Conservation (phyloP, 2,329 filamentous ascomycete species). For the Fusarium palustre region DNA sequence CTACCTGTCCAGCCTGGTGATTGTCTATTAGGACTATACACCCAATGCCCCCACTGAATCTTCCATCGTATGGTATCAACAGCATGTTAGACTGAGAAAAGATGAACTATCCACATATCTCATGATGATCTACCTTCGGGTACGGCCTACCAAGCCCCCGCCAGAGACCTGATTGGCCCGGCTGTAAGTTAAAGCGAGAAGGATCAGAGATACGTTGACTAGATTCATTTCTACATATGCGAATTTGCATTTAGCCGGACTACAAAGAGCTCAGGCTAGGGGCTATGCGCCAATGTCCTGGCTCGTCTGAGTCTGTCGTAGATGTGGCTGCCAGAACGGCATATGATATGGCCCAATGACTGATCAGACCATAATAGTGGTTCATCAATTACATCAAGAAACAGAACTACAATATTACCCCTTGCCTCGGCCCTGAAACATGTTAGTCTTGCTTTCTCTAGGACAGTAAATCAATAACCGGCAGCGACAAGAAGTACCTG, state of each 20-base stretch:
- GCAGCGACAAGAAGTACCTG: neutral
- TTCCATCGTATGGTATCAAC: neutral
- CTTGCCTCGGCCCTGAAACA: neutral
- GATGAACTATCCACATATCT: neutral
- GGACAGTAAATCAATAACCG: slow-evolving; percentile 14
- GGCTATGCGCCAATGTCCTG: neutral
- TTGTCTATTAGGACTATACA: neutral
- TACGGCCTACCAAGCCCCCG: slow-evolving; percentile 7
- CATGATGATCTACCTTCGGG: slow-evolving; percentile 14
- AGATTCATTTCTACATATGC: neutral
- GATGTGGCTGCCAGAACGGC: slow-evolving; percentile 10
- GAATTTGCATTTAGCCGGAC: slow-evolving; percentile 27
- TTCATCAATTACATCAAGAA: slow-evolving; percentile 9
- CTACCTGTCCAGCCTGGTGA: no score
- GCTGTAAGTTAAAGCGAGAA: slow-evolving; percentile 12
- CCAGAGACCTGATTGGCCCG: slow-evolving; percentile 27
- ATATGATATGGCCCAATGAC: slow-evolving; percentile 4
- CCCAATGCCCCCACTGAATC: neutral
- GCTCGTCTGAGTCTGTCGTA: neutral
- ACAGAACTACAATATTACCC: no score
- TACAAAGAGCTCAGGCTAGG: neutral
- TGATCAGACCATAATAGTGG: slow-evolving; percentile 24
- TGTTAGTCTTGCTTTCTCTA: neutral
- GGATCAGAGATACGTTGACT: slow-evolving; percentile 16
- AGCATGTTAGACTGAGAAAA: neutral